phyloP scores from a whole-genome alignment of 1,139 yeast species.

The Taphrina pruni region DNA sequence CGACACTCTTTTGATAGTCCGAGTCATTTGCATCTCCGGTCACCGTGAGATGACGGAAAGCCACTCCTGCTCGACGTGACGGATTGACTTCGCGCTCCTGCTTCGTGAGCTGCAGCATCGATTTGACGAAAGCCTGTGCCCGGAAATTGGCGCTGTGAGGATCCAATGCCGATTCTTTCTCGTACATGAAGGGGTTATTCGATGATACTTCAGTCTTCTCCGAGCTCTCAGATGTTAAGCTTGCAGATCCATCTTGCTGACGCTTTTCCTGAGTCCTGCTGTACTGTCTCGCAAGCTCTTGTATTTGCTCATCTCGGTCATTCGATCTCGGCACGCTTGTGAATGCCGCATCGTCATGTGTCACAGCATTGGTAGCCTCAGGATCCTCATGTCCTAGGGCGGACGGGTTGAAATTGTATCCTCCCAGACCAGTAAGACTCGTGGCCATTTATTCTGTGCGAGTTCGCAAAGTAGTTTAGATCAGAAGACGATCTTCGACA shows the following conservation, averaged over 20 bases:
- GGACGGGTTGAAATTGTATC: constrained; percentile 19
- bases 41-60: constrained; percentile 71
- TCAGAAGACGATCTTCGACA: no score
- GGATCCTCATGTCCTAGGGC: constrained; percentile 4
- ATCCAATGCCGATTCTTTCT: constrained; percentile 58
- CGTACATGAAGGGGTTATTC: constrained; percentile 45
- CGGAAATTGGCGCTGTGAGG: constrained; percentile 65
- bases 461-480: no score
- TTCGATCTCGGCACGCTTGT: not conserved
- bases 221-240: constrained; percentile 17
- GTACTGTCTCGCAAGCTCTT: constrained; percentile 20
- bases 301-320: constrained; percentile 2
- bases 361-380: not conserved
- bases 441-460: not conserved
- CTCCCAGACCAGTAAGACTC: constrained; percentile 21
- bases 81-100: constrained; percentile 70
- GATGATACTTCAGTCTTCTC: constrained; percentile 9
- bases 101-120: constrained; percentile 63
- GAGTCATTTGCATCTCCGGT: constrained; percentile 78
- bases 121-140: constrained; percentile 74
- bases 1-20: constrained; percentile 76
- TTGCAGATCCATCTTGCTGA: not conserved
- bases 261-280: constrained; percentile 14
- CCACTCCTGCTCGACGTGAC: constrained; percentile 68
- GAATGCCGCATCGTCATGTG: not conserved